Base-by-base conservation (phyloP, 1,284 basidiomycete genomes). In the Malassezia vespertilionis region DNA sequence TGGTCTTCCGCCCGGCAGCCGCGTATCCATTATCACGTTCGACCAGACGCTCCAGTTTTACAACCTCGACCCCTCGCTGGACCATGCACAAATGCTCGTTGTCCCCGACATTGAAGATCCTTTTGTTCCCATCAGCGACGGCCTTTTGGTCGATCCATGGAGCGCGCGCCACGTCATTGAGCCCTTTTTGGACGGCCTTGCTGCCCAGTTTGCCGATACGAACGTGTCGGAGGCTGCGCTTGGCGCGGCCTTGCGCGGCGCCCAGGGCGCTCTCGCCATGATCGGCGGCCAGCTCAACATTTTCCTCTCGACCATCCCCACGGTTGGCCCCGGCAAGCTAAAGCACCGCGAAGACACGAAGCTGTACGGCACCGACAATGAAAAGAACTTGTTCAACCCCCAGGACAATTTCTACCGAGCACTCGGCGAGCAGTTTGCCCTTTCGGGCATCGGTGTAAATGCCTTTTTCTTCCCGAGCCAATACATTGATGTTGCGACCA, bases 81-180 rank as follows among this genome's bases (percentile, higher is more conserved):
- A 67, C 24, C 56, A 61, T 44, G 78, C 82, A 1, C 78, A 80
- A 41, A 84, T 93, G 77, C 76, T 91, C 32, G 80, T 97, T 33
- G 80, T 96, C 5, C 76, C 84, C 0, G 93, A 97, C 66, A 74
- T 96, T 27, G 76, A 90, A 20, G 93, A 97, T 59, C 82, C 89
- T 22, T 97, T 91, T 71, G 73, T 86, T 2, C 93, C 93, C 0
- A 73, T 90, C 27, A 76, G 75, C 27, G 75, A 77, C 10, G 83
- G 83, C 1, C 76, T 93, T 35, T 83, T 96, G 50, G 88, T 84
- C 6, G 80, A 88, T 57, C 83, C 87, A 1, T 65, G 71, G 50
- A 78, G 82, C 48, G 82, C 80, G 33, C 83, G 82, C 54, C 65
- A 74, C 40, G 72, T 76, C 15, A 76, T 87, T 41, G 78, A 82